Conservation (phyloP, 352 stramenopile genomes). For the Phytophthora hybrid region DNA sequence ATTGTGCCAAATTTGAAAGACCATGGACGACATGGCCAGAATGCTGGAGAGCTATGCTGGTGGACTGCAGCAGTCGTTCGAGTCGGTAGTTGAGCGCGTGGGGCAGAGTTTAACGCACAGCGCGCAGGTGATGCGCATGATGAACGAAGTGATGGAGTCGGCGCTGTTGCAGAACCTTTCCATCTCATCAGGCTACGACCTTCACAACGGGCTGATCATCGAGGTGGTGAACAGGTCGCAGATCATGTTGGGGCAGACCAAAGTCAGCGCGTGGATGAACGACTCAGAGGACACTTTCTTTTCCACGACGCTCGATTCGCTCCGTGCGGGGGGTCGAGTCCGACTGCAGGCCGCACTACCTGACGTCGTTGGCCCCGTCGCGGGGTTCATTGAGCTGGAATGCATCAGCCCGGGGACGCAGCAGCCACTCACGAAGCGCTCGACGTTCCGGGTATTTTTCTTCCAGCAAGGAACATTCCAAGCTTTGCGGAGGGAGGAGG, state of each 20-base stretch:
- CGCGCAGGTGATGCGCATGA: slow-evolving; percentile 81
- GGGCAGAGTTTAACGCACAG: slow-evolving; percentile 74
- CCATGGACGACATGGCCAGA: slow-evolving; percentile 61
- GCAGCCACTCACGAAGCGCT: slow-evolving; percentile 59
- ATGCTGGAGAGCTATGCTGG: slow-evolving; percentile 69
- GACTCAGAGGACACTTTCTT: slow-evolving; percentile 21
- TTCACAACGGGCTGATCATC: slow-evolving; percentile 37
- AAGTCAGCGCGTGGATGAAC: slow-evolving; percentile 31
- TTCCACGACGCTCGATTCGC: slow-evolving; percentile 32
- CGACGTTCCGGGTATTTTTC: slow-evolving; percentile 52
- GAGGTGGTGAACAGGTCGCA: slow-evolving; percentile 64
- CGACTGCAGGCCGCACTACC: slow-evolving; percentile 43
- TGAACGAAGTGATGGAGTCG: slow-evolving; percentile 86
- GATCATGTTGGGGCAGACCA: slow-evolving; percentile 53
- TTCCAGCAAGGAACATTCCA: slow-evolving; percentile 52
- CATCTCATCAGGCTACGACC: slow-evolving; percentile 39
- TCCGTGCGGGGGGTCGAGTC: slow-evolving; percentile 34
- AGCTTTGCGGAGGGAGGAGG: slow-evolving; percentile 31
- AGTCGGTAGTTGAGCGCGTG: slow-evolving; percentile 72
- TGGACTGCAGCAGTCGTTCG: slow-evolving; percentile 79
- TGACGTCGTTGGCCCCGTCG: slow-evolving; percentile 16
- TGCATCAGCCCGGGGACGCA: slow-evolving; percentile 72
- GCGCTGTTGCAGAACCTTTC: slow-evolving; percentile 75
- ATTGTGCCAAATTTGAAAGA: slow-evolving; percentile 29
- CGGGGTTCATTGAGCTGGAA: slow-evolving; percentile 46